Conservation (phyloP, 1,139 yeast species). For the Pichia norvegensis region DNA sequence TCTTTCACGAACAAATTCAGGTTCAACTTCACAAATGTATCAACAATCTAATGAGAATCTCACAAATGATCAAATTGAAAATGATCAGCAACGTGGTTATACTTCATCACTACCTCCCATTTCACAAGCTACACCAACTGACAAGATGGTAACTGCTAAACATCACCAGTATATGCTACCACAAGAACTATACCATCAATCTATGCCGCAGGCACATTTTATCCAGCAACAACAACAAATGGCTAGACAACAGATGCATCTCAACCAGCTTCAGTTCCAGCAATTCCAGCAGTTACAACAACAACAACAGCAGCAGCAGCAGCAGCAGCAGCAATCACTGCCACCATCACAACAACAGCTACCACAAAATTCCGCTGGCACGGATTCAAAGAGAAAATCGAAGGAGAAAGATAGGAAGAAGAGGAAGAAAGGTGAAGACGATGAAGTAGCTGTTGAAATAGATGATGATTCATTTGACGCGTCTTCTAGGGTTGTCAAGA, state of each 20-base stretch:
- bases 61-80: not conserved
- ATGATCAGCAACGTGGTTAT: not conserved
- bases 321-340: slow-evolving; percentile 7
- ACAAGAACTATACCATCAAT: not conserved
- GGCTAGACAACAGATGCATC: not conserved
- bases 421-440: not conserved
- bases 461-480: not conserved
- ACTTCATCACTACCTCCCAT: not conserved
- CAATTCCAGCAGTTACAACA: not conserved
- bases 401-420: not conserved
- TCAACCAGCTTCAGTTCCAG: not conserved
- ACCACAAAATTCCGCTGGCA: not conserved
- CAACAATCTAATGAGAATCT: not conserved
- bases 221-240: not conserved
- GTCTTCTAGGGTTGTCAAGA: not conserved
- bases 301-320: slow-evolving; percentile 17
- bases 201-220: not conserved
- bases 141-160: not conserved
- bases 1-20: slow-evolving; percentile 1
- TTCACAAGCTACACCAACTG: not conserved
- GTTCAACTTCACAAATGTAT: slow-evolving; percentile 1
- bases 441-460: too few relatives aligned
- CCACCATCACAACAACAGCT: slow-evolving; percentile 3
- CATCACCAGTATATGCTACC: not conserved
- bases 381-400: not conserved